phyloP scores from a whole-genome alignment of 345 rosid species.

The Acer saccharum region DNA sequence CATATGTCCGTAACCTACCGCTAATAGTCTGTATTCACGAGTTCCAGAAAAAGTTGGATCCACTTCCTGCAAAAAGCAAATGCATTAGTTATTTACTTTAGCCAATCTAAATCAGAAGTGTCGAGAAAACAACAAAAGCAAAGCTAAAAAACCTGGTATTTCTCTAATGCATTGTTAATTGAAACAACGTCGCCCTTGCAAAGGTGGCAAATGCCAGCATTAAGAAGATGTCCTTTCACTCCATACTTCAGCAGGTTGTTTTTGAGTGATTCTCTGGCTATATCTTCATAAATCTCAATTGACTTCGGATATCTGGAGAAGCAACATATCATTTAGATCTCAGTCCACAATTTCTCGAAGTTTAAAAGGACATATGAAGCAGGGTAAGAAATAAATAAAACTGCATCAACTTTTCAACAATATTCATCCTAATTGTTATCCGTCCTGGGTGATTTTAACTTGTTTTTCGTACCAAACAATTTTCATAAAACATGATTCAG shows the following conservation, averaged over 20 bases:
- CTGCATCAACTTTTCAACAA: background rate
- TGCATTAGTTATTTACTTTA: conserved; percentile 10
- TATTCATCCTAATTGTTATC: too few relatives aligned
- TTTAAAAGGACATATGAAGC: background rate
- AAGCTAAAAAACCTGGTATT: conserved; percentile 67
- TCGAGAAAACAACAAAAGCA: conserved; percentile 17
- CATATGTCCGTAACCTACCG: conserved; percentile 38
- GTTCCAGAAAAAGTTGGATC: conserved; percentile 98
- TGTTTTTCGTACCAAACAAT: too few relatives aligned
- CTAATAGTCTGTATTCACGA: conserved; percentile 73
- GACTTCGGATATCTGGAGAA: conserved; percentile 79
- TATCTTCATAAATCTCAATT: conserved; percentile 85
- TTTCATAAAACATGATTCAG: background rate
- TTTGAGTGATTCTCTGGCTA: conserved; percentile 70
- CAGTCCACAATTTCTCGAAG: background rate
- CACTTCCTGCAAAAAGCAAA: conserved; percentile 62
- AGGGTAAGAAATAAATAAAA: background rate
- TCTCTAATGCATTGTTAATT: conserved; percentile 84
- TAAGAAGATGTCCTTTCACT: conserved; percentile 96
- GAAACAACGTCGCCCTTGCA: conserved; percentile 92
- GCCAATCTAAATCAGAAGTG: conserved; percentile 1
- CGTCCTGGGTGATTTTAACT: too few relatives aligned
- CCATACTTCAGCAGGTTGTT: conserved; percentile 92
- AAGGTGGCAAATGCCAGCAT: conserved; percentile 95
- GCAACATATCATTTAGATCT: conserved; percentile 28